Evolutionary conservation across 129 eudicot genomes (phyloP).

Genomic region (Cynara cardunculus): DNA sequence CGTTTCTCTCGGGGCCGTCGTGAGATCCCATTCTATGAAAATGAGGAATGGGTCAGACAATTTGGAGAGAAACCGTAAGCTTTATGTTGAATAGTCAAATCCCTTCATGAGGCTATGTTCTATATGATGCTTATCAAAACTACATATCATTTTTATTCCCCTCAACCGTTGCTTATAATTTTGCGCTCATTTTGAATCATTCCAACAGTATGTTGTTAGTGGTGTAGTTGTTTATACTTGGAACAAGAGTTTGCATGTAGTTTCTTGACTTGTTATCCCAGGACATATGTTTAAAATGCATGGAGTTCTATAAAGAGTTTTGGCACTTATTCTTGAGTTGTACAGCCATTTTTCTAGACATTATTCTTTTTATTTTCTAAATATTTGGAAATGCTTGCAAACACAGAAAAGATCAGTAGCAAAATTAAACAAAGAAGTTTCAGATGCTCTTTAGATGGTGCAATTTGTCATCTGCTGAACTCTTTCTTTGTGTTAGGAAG

Average conservation of each 20-base stretch:
- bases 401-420: neutral
- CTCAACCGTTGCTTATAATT: neutral
- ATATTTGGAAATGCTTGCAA: neutral
- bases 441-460: too few relatives aligned
- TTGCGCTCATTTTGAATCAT: neutral
- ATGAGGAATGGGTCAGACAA: slow-evolving; percentile 56
- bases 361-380: too few relatives aligned
- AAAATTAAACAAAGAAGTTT: too few relatives aligned
- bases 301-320: neutral
- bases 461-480: too few relatives aligned
- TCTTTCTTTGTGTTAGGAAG: too few relatives aligned
- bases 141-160: neutral
- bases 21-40: slow-evolving; percentile 79
- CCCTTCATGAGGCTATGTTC: neutral
- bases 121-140: neutral
- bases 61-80: slow-evolving; percentile 84
- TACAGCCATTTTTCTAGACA: too few relatives aligned
- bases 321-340: too few relatives aligned
- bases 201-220: too few relatives aligned
- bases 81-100: slow-evolving; percentile 9
- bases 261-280: too few relatives aligned
- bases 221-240: neutral
- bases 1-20: slow-evolving; percentile 38
- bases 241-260: neutral
- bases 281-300: too few relatives aligned